Conservation (phyloP, 2,329 filamentous ascomycete genomes). For the Grosmannia penicillata region DNA sequence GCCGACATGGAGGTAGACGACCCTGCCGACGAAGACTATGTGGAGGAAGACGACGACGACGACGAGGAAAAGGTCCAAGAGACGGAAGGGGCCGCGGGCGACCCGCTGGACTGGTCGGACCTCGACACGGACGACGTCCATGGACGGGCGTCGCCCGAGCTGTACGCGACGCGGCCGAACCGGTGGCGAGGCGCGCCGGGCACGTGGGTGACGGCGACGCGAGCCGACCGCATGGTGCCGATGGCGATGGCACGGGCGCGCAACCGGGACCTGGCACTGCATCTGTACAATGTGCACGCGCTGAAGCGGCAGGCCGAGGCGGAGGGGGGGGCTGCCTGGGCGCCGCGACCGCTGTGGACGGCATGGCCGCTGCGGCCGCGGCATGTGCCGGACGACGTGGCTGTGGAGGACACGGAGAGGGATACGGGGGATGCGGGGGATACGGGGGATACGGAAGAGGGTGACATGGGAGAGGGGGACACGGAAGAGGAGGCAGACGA, state of each 20-base stretch:
- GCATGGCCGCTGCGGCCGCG: slow-evolving; percentile 59
- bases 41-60: not conserved
- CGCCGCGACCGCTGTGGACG: slow-evolving; percentile 52
- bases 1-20: not conserved
- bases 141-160: slow-evolving; percentile 31
- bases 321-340: slow-evolving; percentile 21
- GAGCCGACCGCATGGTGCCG: slow-evolving; percentile 46
- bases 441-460: slow-evolving; percentile 17
- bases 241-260: slow-evolving; percentile 47
- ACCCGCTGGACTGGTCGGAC: slow-evolving; percentile 19
- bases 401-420: not conserved
- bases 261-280: slow-evolving; percentile 53
- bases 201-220: slow-evolving; percentile 52
- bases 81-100: not conserved
- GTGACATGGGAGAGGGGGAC: slow-evolving; percentile 3
- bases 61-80: not conserved
- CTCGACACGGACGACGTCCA: slow-evolving; percentile 30
- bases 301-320: slow-evolving; percentile 35
- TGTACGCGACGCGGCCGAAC: slow-evolving; percentile 45
- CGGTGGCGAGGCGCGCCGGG: slow-evolving; percentile 52
- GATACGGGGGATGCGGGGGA: slow-evolving; percentile 17
- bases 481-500: slow-evolving; percentile 17
- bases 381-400: not conserved
- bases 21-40: not conserved
- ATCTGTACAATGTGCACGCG: slow-evolving; percentile 66